Evolutionary conservation across 257 asterid species (phyloP).

Genomic region (Scutellaria minor): DNA sequence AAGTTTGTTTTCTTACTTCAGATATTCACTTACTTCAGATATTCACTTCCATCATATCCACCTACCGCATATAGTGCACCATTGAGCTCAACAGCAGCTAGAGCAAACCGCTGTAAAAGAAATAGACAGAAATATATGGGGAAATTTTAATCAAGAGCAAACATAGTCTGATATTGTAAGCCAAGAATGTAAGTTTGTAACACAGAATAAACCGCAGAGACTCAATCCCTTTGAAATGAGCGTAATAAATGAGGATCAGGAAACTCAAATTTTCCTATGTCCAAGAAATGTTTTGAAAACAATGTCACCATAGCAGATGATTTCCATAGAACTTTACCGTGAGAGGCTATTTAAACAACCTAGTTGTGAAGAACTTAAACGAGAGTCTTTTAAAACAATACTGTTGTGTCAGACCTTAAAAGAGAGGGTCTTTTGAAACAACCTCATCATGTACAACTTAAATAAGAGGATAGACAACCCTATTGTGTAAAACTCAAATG

Average conservation of each 20-base stretch:
- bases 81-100: slow-evolving; percentile 77
- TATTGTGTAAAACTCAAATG: too few species aligned
- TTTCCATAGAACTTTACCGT: background rate
- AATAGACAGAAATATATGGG: slow-evolving; percentile 25
- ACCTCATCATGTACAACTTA: too few species aligned
- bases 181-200: too few species aligned
- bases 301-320: slow-evolving; percentile 7
- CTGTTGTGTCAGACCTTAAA: too few species aligned
- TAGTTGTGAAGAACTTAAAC: too few species aligned
- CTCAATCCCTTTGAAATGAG: slow-evolving; percentile 1
- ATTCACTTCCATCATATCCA: slow-evolving; percentile 66
- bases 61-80: slow-evolving; percentile 86
- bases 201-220: background rate
- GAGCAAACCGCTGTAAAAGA: slow-evolving; percentile 68
- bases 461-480: too few species aligned
- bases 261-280: background rate
- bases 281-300: slow-evolving; percentile 9
- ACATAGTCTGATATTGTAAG: background rate
- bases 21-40: slow-evolving; percentile 64
- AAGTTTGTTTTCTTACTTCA: slow-evolving; percentile 14
- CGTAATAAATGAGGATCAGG: slow-evolving; percentile 10
- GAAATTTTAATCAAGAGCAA: background rate
- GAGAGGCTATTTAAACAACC: too few species aligned
- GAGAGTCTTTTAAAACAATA: too few species aligned
- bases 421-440: too few species aligned